Evolutionary conservation across 2,329 filamentous ascomycete genomes (phyloP).

Genomic region (Cucurbitaria berberidis): DNA sequence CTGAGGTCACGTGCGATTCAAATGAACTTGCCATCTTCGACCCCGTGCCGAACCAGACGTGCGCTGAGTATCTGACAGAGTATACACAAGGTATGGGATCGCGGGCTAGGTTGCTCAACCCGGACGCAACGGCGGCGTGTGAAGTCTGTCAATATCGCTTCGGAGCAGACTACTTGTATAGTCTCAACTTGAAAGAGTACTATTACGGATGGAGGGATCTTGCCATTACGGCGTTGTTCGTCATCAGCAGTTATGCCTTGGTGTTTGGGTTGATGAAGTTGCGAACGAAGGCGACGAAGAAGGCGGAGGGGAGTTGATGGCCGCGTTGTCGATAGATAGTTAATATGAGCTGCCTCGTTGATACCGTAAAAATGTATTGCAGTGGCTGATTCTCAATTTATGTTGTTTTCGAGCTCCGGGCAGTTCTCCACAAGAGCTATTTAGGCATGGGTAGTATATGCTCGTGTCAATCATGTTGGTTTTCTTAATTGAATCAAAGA

Average conservation of each 20-base stretch:
- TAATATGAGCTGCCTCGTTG: too few relatives aligned
- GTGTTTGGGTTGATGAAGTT: conserved; percentile 55
- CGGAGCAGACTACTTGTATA: conserved; percentile 66
- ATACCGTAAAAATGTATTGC: too few relatives aligned
- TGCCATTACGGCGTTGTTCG: conserved; percentile 61
- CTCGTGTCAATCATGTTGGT: too few relatives aligned
- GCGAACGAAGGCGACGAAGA: conserved; percentile 51
- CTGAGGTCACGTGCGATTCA: conserved; percentile 47
- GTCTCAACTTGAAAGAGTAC: conserved; percentile 65
- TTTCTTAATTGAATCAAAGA: too few relatives aligned
- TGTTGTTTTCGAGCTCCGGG: too few relatives aligned
- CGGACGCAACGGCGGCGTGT: conserved; percentile 62
- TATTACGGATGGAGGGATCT: conserved; percentile 72
- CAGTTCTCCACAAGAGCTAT: too few relatives aligned
- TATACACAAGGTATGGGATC: conserved; percentile 10
- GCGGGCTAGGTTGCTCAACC: conserved; percentile 63
- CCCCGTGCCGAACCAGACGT: conserved; percentile 61
- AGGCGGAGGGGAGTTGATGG: too few relatives aligned
- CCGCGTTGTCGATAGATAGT: too few relatives aligned
- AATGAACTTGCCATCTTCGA: conserved; percentile 51
- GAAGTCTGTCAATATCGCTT: conserved; percentile 65
- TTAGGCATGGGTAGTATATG: too few relatives aligned
- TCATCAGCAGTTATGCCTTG: conserved; percentile 60
- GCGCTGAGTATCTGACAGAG: conserved; percentile 58
- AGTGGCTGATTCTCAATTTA: too few relatives aligned